Conservation (phyloP, 306 rosid species). For the Medicago lupulina region DNA sequence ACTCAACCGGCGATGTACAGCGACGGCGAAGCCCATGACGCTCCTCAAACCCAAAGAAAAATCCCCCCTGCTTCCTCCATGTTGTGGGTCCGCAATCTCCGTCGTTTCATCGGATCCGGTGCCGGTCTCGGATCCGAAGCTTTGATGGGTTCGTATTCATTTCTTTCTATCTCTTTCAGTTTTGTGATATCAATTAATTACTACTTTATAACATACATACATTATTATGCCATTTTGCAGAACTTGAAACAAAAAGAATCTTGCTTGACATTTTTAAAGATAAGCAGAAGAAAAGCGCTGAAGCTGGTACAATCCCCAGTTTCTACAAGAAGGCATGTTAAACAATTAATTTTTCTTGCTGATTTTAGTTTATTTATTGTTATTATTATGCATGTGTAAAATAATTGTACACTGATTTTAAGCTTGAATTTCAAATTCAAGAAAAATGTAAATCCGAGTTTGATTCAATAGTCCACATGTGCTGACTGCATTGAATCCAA, state of each 20-base stretch:
- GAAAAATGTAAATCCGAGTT: too few species aligned
- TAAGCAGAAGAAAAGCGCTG: constrained; percentile 91
- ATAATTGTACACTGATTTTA: too few species aligned
- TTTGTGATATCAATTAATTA: neutral
- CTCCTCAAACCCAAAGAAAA: constrained; percentile 77
- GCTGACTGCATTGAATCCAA: too few species aligned
- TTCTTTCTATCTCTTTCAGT: neutral
- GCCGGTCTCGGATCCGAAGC: constrained; percentile 97
- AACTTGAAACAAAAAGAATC: constrained; percentile 96
- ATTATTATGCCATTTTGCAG: constrained; percentile 47
- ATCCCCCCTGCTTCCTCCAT: constrained; percentile 92
- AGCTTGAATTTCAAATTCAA: too few species aligned
- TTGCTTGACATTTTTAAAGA: constrained; percentile 97
- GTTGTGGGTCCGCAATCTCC: constrained; percentile 94
- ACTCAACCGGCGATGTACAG: constrained; percentile 66
- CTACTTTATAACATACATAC: neutral
- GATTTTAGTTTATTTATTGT: constrained; percentile 10
- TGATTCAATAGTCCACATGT: too few species aligned
- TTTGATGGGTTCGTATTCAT: constrained; percentile 69
- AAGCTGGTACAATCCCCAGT: constrained; percentile 94
- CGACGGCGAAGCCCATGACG: constrained; percentile 89
- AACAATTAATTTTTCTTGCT: constrained; percentile 35
- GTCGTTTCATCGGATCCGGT: constrained; percentile 91
- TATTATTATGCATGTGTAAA: too few species aligned
- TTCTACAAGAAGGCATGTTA: constrained; percentile 92